Evolutionary conservation across 2,329 filamentous ascomycete genomes (phyloP), one percentile per base, ranked within the genome.

Genomic region (Colletotrichum sp.): DNA sequence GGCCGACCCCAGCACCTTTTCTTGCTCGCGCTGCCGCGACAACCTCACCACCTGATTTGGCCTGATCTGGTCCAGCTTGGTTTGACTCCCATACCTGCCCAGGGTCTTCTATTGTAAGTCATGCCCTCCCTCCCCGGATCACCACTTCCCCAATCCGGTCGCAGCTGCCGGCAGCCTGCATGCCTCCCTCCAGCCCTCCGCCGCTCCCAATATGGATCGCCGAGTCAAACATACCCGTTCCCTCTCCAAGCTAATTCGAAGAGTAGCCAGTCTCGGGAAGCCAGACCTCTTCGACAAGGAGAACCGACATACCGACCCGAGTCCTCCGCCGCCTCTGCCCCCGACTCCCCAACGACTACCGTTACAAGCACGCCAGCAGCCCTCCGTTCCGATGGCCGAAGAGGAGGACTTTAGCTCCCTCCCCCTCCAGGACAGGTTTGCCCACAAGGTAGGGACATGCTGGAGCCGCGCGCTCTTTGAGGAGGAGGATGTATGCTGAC

Each of bases 351-450:
- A 24, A 14, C 67, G 18, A 55, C 5, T 14, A 43, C 69, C 61
- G 16, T 18, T 59, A 7, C 61, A 60, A 14, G 6, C 43, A 26
- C 66, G 55, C 18, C 71, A 55, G 21, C 61, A 63, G 32, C 30
- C 48, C 18, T 57, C 66, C 65, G 36, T 59, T 67, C 61, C 78
- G 79, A 98, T 98, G 95, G 95, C 94, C 74, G 95, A 98, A 79
- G 95, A 96, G 85, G 95, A 96, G 83, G 95, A 98, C 84, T 96
- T 94, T 84, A 94, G 92, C 86, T 92, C 93, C 78, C 87, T 98
- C 77, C 94, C 95, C 59, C 85, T 98, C 72, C 89, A 92, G 60
- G 95, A 98, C 78, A 92, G 95, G 83, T 98, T 96, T 86, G 89
- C 91, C 71, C 95, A 98, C 89, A 98, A 98, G 88, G 92, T 93